phyloP scores from a whole-genome alignment of 331 rosid species.

The Cydonia oblonga region DNA sequence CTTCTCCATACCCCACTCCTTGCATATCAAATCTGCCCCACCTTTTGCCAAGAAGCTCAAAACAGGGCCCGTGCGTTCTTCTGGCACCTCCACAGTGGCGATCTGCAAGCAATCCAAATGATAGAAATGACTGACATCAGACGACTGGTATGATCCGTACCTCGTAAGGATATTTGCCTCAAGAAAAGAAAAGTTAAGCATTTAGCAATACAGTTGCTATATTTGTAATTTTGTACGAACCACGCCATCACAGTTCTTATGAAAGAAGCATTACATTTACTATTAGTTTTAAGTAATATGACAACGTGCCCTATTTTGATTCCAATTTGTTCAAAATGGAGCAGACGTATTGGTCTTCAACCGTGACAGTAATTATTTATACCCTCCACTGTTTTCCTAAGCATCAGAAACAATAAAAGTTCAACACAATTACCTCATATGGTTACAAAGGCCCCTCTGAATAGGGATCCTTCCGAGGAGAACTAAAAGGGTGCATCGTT shows the following conservation, averaged over 20 bases:
- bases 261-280: neutral
- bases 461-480: too few species aligned
- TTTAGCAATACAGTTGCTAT: neutral
- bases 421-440: neutral
- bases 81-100: slow-evolving; percentile 95
- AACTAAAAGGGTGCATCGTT: neutral
- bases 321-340: neutral
- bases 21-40: slow-evolving; percentile 92
- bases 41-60: slow-evolving; percentile 91
- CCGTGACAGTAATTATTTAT: neutral
- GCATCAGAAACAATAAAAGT: neutral
- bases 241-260: neutral
- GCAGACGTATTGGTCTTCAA: neutral
- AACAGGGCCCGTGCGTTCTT: slow-evolving; percentile 83
- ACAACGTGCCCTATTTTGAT: neutral
- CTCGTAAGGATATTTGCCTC: neutral
- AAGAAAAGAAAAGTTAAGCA: neutral
- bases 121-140: slow-evolving; percentile 2
- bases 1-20: slow-evolving; percentile 70
- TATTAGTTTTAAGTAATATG: neutral
- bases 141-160: neutral
- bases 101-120: slow-evolving; percentile 38
- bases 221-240: neutral
- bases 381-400: too few species aligned
- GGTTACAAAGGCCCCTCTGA: neutral